Percentiles rank a stretch among this genome's conserved stretches.
Evolutionary conservation across 345 rosid species (phyloP).

Genomic region (Hibiscus syriacus): DNA sequence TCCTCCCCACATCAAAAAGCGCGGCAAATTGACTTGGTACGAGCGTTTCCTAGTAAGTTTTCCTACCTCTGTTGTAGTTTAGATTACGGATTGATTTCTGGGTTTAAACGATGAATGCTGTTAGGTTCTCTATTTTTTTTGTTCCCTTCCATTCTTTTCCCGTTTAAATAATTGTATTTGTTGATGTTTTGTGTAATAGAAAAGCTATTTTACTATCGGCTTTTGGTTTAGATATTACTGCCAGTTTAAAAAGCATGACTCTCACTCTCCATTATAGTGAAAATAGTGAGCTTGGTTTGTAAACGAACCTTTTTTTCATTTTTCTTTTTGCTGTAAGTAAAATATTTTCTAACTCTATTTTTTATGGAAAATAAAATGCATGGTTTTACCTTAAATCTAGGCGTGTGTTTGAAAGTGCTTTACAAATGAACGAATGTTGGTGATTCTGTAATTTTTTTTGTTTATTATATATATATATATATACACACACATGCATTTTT

Average conservation of each 20-base stretch:
- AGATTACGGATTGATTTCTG: not conserved
- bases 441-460: too few relatives aligned
- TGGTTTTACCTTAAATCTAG: not conserved
- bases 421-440: too few relatives aligned
- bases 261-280: not conserved
- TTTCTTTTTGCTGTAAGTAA: not conserved
- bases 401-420: not conserved
- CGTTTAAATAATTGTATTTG: too few relatives aligned
- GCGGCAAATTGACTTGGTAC: constrained; percentile 74
- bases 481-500: too few relatives aligned
- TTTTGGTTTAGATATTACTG: not conserved
- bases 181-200: too few relatives aligned
- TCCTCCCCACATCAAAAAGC: constrained; percentile 74
- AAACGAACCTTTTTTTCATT: not conserved
- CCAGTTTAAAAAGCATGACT: too few relatives aligned
- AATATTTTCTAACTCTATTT: not conserved
- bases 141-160: too few relatives aligned
- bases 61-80: not conserved
- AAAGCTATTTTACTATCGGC: not conserved
- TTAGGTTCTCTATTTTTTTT: too few relatives aligned
- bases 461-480: too few relatives aligned
- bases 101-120: too few relatives aligned
- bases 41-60: constrained; percentile 53
- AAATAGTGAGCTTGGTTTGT: not conserved
- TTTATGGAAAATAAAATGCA: not conserved